These are phyloP conservation scores for Xylaria flabelliformis DNA, from an alignment of 495 filamentous ascomycete genomes.

Conservation along the genomic window DNA sequence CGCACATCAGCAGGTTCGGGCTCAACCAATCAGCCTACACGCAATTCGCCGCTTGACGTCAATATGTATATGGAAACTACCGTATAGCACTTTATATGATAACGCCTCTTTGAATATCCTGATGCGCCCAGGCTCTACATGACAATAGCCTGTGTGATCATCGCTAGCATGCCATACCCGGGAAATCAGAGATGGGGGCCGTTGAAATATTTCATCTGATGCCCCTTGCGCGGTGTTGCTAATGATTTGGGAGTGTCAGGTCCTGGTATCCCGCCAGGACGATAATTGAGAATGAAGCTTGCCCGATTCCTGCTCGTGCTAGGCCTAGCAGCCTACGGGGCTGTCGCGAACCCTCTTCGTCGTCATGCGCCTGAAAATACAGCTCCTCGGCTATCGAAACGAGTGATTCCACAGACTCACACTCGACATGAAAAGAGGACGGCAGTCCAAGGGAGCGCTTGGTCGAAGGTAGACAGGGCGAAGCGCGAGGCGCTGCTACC, in stretches of 20 bases:
- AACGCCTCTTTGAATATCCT: constrained; percentile 14
- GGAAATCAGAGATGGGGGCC: neutral
- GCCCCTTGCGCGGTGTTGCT: neutral
- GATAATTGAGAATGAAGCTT: constrained; percentile 33
- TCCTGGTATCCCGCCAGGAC: neutral
- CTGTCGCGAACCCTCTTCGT: constrained; percentile 30
- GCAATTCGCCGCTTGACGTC: neutral
- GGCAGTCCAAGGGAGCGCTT: constrained; percentile 54
- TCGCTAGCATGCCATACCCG: constrained; percentile 12
- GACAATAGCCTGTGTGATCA: constrained; percentile 30
- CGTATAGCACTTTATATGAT: constrained; percentile 18
- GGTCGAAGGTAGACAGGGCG: constrained; percentile 40
- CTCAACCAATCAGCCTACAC: neutral
- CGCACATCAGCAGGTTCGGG: constrained; percentile 13
- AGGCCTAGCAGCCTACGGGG: constrained; percentile 27
- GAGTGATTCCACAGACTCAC: constrained; percentile 35
- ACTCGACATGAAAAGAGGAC: constrained; percentile 47
- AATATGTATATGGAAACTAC: neutral
- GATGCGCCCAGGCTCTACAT: constrained; percentile 32
- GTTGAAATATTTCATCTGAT: neutral
- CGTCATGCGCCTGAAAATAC: neutral
- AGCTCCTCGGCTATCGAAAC: constrained; percentile 22
- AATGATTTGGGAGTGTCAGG: neutral
- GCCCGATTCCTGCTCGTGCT: constrained; percentile 26
- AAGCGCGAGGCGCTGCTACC: constrained; percentile 36